Evolutionary conservation across 2,329 filamentous ascomycete genomes (phyloP).

Genomic region (Cytospora paraplurivora): DNA sequence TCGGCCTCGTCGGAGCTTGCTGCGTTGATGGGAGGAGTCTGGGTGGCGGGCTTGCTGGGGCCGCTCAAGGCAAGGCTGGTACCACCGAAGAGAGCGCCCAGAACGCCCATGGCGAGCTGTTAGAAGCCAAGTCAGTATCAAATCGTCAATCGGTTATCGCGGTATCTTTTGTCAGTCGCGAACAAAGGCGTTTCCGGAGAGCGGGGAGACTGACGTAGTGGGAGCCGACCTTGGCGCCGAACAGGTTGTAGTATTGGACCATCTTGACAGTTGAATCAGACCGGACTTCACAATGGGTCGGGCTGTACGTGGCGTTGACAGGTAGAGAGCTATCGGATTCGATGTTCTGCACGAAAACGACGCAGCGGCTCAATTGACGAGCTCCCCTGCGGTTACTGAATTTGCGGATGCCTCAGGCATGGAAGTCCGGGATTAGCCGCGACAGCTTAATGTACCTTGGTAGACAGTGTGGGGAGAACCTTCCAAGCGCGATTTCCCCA

Average conservation of each 20-base stretch:
- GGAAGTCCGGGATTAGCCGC: constrained; percentile 17
- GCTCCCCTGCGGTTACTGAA: constrained; percentile 28
- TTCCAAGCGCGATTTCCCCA: constrained; percentile 11
- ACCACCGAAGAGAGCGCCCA: constrained; percentile 54
- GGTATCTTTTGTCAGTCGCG: not conserved
- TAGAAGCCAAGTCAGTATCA: constrained; percentile 31
- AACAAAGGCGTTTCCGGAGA: constrained; percentile 5
- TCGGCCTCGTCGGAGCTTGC: constrained; percentile 64
- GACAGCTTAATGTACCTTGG: constrained; percentile 3
- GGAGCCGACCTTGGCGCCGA: constrained; percentile 62
- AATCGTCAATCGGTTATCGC: constrained; percentile 16
- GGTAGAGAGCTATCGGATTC: constrained; percentile 28
- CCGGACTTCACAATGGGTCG: constrained; percentile 33
- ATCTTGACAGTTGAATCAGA: constrained; percentile 43
- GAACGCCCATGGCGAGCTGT: constrained; percentile 61
- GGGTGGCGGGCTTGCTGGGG: constrained; percentile 46
- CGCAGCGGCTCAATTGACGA: constrained; percentile 23
- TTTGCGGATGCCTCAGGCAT: constrained; percentile 30
- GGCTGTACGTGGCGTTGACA: constrained; percentile 35
- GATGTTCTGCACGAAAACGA: constrained; percentile 33
- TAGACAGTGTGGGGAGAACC: constrained; percentile 7
- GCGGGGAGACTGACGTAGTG: constrained; percentile 55
- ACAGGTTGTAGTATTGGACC: constrained; percentile 56
- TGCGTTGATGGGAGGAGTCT: constrained; percentile 62
- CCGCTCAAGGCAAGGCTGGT: constrained; percentile 48